These are phyloP conservation scores for Cladobotryum mycophilum DNA, from an alignment of 2,329 filamentous ascomycete species.

Conservation along the genomic window DNA sequence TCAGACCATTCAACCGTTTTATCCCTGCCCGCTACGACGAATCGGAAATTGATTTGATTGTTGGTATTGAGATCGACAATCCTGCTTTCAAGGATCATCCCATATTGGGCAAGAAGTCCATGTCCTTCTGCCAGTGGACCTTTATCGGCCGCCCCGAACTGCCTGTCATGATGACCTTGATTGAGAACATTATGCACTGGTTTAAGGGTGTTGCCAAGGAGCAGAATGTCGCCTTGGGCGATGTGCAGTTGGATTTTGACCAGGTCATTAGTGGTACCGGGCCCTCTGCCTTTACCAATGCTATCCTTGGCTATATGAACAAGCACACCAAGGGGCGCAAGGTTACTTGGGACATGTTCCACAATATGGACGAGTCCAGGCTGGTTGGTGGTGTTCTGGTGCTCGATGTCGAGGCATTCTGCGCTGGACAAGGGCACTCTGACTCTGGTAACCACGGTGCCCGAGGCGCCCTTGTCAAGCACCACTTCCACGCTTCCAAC, in stretches of 20 bases:
- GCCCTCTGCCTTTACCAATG: conserved; percentile 62
- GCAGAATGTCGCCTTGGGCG: conserved; percentile 52
- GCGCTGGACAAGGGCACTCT: conserved; percentile 66
- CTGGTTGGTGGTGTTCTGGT: conserved; percentile 59
- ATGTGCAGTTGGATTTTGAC: conserved; percentile 63
- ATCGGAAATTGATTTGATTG: conserved; percentile 62
- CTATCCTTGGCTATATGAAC: conserved; percentile 60
- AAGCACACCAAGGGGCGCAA: conserved; percentile 26
- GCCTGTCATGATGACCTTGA: conserved; percentile 61
- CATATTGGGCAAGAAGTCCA: conserved; percentile 60
- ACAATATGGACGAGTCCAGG: conserved; percentile 59
- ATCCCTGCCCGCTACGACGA: conserved; percentile 51
- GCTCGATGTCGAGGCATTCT: conserved; percentile 65
- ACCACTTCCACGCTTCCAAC: conserved; percentile 68
- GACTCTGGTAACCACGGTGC: conserved; percentile 65
- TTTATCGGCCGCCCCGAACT: conserved; percentile 63
- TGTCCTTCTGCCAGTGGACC: conserved; percentile 71
- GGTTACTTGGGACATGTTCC: conserved; percentile 59
- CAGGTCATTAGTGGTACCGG: conserved; percentile 69
- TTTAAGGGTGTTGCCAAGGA: conserved; percentile 51
- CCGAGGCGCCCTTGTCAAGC: conserved; percentile 60
- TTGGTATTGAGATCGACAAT: conserved; percentile 66
- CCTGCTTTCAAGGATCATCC: conserved; percentile 57
- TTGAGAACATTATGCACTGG: conserved; percentile 64
- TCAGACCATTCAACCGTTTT: conserved; percentile 29